phyloP scores from a whole-genome alignment of 352 stramenopile genomes.

The Globisporangium lucens region DNA sequence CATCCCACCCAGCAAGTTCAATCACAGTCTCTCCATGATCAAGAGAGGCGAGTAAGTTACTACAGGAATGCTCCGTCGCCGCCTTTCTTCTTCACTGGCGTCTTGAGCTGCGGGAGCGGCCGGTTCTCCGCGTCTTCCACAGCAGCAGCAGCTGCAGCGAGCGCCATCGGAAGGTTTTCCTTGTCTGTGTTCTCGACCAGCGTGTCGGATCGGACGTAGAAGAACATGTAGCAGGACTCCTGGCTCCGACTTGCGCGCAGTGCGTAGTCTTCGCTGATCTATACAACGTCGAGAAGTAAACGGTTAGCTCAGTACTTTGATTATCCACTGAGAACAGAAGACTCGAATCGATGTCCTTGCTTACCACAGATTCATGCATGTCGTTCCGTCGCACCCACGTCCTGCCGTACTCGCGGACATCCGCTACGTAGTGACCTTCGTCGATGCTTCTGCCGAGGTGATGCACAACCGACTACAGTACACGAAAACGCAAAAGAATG shows the following conservation, averaged over 20 bases:
- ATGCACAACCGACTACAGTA: slow-evolving; percentile 67
- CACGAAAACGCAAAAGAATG: slow-evolving; percentile 9
- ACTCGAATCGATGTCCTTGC: slow-evolving; percentile 4
- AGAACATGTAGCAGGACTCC: slow-evolving; percentile 88
- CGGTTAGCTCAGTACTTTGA: not conserved
- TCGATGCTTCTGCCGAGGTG: slow-evolving; percentile 77
- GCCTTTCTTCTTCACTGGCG: slow-evolving; percentile 11
- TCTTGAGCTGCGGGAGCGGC: slow-evolving; percentile 20
- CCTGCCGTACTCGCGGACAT: slow-evolving; percentile 51
- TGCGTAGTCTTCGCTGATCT: slow-evolving; percentile 81
- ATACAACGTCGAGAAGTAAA: not conserved
- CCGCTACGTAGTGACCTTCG: slow-evolving; percentile 83
- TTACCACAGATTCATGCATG: slow-evolving; percentile 73
- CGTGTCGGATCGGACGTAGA: slow-evolving; percentile 62
- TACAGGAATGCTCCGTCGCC: slow-evolving; percentile 38
- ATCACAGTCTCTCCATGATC: not conserved
- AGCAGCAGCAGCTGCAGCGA: not conserved
- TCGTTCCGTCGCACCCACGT: slow-evolving; percentile 81
- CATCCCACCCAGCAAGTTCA: not conserved
- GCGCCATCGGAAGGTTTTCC: slow-evolving; percentile 53
- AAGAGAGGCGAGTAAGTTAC: not conserved
- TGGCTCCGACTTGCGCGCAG: slow-evolving; percentile 69
- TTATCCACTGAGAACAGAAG: not conserved
- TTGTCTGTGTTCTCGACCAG: slow-evolving; percentile 35
- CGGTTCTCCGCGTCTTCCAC: slow-evolving; percentile 1